Evolutionary conservation across 371 early-diverging fungal genomes (phyloP).

Genomic region (Rhizopus delemar): DNA sequence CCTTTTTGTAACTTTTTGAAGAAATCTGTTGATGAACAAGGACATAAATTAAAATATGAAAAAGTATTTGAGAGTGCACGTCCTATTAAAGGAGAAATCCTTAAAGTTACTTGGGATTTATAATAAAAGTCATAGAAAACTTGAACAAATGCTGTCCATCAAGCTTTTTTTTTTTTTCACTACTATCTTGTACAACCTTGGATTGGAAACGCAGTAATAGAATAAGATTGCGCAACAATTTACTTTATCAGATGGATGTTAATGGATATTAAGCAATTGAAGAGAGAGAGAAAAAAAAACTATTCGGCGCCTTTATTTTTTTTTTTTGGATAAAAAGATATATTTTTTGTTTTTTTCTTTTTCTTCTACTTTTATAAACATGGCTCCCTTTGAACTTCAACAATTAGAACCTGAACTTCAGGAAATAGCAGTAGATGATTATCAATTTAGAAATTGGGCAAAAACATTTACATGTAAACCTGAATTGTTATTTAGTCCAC

Average conservation of each 20-base stretch:
- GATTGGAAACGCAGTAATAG: too few species aligned
- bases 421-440: constrained; percentile 17
- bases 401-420: constrained; percentile 19
- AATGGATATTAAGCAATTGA: too few species aligned
- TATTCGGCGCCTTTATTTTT: too few species aligned
- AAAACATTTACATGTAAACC: constrained; percentile 68
- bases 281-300: too few species aligned
- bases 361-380: constrained; percentile 4
- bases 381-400: constrained; percentile 20
- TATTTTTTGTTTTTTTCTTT: not conserved
- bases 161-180: too few species aligned
- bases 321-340: too few species aligned
- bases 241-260: too few species aligned
- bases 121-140: constrained; percentile 2
- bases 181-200: too few species aligned
- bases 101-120: constrained; percentile 63
- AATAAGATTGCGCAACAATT: too few species aligned
- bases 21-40: constrained; percentile 47
- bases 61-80: constrained; percentile 64
- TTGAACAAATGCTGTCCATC: too few species aligned
- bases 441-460: constrained; percentile 74
- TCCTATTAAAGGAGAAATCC: constrained; percentile 80
- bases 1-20: constrained; percentile 63
- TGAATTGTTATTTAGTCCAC: constrained; percentile 62
- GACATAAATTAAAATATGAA: constrained; percentile 59